phyloP scores from a whole-genome alignment of 2,329 filamentous ascomycete genomes.

The Blumeria graminis region DNA sequence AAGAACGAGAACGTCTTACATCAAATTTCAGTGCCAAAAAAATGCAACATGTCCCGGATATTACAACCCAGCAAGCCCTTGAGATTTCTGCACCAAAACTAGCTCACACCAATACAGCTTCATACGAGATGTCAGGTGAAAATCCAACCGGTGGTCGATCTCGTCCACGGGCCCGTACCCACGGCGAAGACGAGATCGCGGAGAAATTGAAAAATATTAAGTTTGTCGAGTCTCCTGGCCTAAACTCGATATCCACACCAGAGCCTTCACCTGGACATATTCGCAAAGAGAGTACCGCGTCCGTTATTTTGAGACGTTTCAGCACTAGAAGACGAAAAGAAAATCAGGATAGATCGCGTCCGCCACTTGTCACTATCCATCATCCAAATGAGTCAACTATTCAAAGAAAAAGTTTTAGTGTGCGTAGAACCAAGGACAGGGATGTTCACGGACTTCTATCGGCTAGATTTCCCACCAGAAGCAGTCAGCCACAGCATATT shows the following conservation, averaged over 20 bases:
- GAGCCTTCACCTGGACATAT: conserved; percentile 29
- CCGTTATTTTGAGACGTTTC: conserved; percentile 64
- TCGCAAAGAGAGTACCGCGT: conserved; percentile 73
- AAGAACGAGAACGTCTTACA: conserved; percentile 45
- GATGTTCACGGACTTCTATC: conserved; percentile 22
- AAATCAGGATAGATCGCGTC: conserved; percentile 33
- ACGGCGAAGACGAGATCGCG: conserved; percentile 76
- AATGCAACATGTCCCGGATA: conserved; percentile 29
- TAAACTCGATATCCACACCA: conserved; percentile 23
- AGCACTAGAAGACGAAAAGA: conserved; percentile 65
- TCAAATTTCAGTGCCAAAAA: conserved; percentile 32
- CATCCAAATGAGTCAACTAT: conserved; percentile 43
- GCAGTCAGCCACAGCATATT: conserved; percentile 46
- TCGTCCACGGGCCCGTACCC: conserved; percentile 67
- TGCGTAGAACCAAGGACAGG: conserved; percentile 35
- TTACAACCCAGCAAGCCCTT: conserved; percentile 33
- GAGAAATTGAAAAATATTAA: conserved; percentile 47
- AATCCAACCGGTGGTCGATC: conserved; percentile 64
- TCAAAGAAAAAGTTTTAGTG: conserved; percentile 72
- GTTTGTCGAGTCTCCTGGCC: conserved; percentile 22
- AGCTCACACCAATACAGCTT: conserved; percentile 64
- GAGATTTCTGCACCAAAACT: conserved; percentile 62
- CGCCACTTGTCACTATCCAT: conserved; percentile 55
- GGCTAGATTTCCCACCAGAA: conserved; percentile 27
- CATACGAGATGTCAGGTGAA: conserved; percentile 77